Evolutionary conservation across 345 rosid species (phyloP).

Genomic region (Lagerstroemia speciosa): DNA sequence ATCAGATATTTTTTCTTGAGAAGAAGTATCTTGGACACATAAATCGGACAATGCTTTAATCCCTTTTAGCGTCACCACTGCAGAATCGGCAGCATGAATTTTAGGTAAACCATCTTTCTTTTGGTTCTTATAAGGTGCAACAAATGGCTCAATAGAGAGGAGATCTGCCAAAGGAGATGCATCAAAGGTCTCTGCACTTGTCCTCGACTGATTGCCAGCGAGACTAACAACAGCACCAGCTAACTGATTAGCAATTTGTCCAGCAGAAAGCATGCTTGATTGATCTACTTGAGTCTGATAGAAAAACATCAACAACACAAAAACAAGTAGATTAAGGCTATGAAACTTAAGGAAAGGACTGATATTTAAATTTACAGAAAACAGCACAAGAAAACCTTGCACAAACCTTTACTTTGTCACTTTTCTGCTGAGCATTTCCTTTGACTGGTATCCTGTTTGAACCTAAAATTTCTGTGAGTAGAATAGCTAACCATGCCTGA

Average conservation of each 20-base stretch:
- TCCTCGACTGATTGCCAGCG: slow-evolving; percentile 53
- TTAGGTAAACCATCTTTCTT: slow-evolving; percentile 62
- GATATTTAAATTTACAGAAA: neutral
- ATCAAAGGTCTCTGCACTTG: slow-evolving; percentile 35
- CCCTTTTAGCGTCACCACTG: slow-evolving; percentile 77
- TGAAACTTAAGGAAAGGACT: neutral
- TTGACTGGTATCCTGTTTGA: slow-evolving; percentile 44
- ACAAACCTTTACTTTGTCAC: slow-evolving; percentile 58
- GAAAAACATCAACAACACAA: slow-evolving; percentile 4
- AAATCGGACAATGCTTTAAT: slow-evolving; percentile 77
- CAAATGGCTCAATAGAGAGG: slow-evolving; percentile 80
- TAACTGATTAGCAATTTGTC: slow-evolving; percentile 61
- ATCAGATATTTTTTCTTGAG: slow-evolving; percentile 57
- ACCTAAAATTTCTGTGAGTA: slow-evolving; percentile 55
- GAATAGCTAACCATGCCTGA: slow-evolving; percentile 87
- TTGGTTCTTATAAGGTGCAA: slow-evolving; percentile 46
- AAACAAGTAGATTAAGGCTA: neutral
- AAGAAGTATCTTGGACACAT: slow-evolving; percentile 58
- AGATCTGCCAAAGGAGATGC: slow-evolving; percentile 67
- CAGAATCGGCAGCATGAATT: slow-evolving; percentile 78
- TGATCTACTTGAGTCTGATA: slow-evolving; percentile 64
- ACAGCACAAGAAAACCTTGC: slow-evolving; percentile 9
- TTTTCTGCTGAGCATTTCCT: slow-evolving; percentile 48
- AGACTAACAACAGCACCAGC: slow-evolving; percentile 77
- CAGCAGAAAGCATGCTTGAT: slow-evolving; percentile 53